phyloP scores from a whole-genome alignment of 192 early-diverging fungal species.

The Coemansia sp. region DNA sequence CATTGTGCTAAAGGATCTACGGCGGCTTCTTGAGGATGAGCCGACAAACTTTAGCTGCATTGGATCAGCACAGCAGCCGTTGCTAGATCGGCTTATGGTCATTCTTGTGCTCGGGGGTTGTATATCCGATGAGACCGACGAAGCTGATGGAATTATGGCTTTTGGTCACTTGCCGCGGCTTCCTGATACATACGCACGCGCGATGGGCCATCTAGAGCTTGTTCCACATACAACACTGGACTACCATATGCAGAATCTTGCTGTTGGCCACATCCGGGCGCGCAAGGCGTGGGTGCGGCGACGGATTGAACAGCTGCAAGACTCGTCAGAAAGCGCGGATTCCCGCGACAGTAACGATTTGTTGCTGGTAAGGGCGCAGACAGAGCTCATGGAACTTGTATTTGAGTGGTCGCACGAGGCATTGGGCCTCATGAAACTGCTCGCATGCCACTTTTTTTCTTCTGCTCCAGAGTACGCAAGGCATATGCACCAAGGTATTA shows the following conservation, averaged over 20 bases:
- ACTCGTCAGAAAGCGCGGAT: neutral
- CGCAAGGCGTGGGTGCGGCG: conserved; percentile 31
- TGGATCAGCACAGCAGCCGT: conserved; percentile 1
- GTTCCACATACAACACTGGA: conserved; percentile 44
- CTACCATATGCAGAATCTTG: conserved; percentile 27
- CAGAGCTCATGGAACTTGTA: conserved; percentile 20
- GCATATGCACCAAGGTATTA: conserved; percentile 14
- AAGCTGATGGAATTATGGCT: neutral
- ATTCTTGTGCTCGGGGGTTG: conserved; percentile 25
- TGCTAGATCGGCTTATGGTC: conserved; percentile 19
- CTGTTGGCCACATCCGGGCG: conserved; percentile 27
- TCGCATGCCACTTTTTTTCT: conserved; percentile 13
- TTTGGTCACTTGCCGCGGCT: neutral
- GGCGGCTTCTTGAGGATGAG: conserved; percentile 29
- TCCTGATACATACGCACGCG: conserved; percentile 15
- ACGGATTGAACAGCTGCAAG: conserved; percentile 9
- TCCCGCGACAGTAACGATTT: neutral
- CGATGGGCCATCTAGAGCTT: conserved; percentile 26
- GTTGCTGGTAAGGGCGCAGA: conserved; percentile 12
- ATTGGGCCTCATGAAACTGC: conserved; percentile 2
- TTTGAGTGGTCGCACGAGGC: conserved; percentile 32
- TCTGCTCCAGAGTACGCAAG: conserved; percentile 13
- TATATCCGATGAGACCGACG: conserved; percentile 13
- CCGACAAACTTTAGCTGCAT: conserved; percentile 29
- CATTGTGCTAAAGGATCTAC: conserved; percentile 16